Conservation (phyloP, 2,329 filamentous ascomycete species). For the Diaporthe humulicola region DNA sequence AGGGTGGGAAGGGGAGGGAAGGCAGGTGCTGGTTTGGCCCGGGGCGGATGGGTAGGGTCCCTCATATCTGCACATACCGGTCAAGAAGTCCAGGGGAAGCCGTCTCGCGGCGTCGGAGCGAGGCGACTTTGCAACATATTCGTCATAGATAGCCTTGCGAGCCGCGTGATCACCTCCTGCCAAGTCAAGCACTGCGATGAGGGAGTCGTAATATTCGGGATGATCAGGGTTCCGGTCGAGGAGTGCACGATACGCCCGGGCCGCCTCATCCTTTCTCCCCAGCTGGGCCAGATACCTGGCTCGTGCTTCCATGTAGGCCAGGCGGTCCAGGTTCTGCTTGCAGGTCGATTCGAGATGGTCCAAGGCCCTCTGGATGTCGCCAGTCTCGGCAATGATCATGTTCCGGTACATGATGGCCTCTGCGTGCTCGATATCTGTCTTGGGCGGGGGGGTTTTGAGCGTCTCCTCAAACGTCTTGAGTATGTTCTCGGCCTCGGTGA, state of each 20-base stretch:
- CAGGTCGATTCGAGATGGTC: slow-evolving; percentile 85
- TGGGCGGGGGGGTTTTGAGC: slow-evolving; percentile 82
- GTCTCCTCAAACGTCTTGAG: slow-evolving; percentile 94
- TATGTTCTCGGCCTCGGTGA: slow-evolving; percentile 89
- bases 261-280: slow-evolving; percentile 82
- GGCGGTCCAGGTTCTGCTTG: slow-evolving; percentile 84
- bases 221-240: slow-evolving; percentile 91
- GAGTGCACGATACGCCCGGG: slow-evolving; percentile 82
- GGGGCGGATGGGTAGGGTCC: neutral
- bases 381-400: slow-evolving; percentile 89
- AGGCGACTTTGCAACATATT: slow-evolving; percentile 84
- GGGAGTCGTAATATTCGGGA: slow-evolving; percentile 84
- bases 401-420: slow-evolving; percentile 98
- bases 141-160: slow-evolving; percentile 78
- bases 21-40: neutral
- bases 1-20: neutral
- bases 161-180: slow-evolving; percentile 69
- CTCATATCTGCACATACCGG: slow-evolving; percentile 65
- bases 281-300: slow-evolving; percentile 88
- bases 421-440: slow-evolving; percentile 89
- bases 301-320: slow-evolving; percentile 86
- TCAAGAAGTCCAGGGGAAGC: slow-evolving; percentile 89
- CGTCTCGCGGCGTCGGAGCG: slow-evolving; percentile 88
- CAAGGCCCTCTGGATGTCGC: slow-evolving; percentile 84
- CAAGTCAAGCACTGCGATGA: slow-evolving; percentile 78